Base-by-base conservation (phyloP, 2,329 filamentous ascomycete genomes). In the Epichloe gansuensis region DNA sequence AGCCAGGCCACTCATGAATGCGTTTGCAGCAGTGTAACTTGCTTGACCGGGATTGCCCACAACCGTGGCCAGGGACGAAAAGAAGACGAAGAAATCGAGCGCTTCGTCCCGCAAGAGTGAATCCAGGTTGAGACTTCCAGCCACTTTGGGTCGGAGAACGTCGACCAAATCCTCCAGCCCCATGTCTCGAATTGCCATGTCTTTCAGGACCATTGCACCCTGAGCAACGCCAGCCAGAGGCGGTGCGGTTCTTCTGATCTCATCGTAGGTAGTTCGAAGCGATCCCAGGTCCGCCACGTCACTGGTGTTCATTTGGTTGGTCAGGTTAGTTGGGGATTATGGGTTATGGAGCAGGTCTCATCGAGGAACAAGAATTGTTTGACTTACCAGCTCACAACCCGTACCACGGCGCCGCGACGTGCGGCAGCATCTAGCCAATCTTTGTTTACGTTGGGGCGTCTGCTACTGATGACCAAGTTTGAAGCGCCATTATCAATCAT, bases 1-100 rank as follows among this genome's bases (percentile, higher is more conserved):
- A 0, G 65, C 68, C 0, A 78, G 57, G 1, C 56, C 56, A 7
- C 56, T 57, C 65, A 76, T 69, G 60, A 66, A 78, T 3, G 55
- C 54, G 55, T 75, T 75, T 3, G 68, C 73, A 0, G 71, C 70
- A 0, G 63, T 59, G 53, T 78, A 78, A 55, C 69, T 73, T 3
- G 65, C 56, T 55, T 78, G 74, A 5, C 61, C 64, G 7, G 44
- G 25, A 46, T 64, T 65, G 3, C 68, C 68, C 5, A 59, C 51
- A 3, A 65, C 55, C 2, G 45, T 45, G 0, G 59, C 51, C 1
- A 64, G 27, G 0, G 68, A 71, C 1, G 64, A 66, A 47, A 69
- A 63, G 13, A 66, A 39, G 46, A 71, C 57, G 56, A 70, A 70
- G 56, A 69, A 70, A 44, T 71, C 68, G n/a, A 71, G 59, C 0